A percentile compares a stretch with the other conserved stretches of the same genome.
Conservation (phyloP, 2,329 filamentous ascomycete genomes). For the Neonectria punicea region DNA sequence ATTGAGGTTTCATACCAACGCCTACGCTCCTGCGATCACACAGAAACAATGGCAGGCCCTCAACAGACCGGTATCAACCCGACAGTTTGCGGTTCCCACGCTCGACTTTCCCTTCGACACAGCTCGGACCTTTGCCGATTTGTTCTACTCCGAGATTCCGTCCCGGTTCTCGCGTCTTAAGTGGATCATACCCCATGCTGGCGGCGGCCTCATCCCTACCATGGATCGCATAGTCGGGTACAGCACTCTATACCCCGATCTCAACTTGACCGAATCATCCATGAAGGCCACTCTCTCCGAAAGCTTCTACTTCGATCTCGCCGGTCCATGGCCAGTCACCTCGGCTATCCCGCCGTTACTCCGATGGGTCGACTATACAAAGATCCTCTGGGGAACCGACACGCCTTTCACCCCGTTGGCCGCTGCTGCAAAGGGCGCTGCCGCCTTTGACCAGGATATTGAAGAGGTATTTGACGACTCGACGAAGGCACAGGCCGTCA, state of each 20-base stretch:
- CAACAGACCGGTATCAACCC: conserved; percentile 30
- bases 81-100: conserved; percentile 22
- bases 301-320: conserved; percentile 42
- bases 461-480: conserved; percentile 5
- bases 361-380: conserved; percentile 38
- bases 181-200: conserved; percentile 44
- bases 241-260: conserved; percentile 24
- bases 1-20: conserved; percentile 19
- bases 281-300: conserved; percentile 25
- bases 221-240: conserved; percentile 29
- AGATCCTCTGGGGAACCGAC: conserved; percentile 36
- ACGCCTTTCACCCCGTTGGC: conserved; percentile 37
- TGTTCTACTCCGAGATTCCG: conserved; percentile 34
- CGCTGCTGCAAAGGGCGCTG: not conserved
- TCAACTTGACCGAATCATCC: conserved; percentile 46
- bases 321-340: conserved; percentile 38
- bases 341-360: conserved; percentile 34
- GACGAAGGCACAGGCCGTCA: conserved; percentile 1
- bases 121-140: conserved; percentile 33
- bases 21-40: conserved; percentile 6
- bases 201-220: conserved; percentile 39
- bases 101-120: conserved; percentile 43
- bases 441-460: conserved; percentile 12
- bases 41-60: conserved; percentile 30
- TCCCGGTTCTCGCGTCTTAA: conserved; percentile 34